Evolutionary conservation across 2,329 filamentous ascomycete species (phyloP).

Genomic region (Beauveria scarabaeidicola): DNA sequence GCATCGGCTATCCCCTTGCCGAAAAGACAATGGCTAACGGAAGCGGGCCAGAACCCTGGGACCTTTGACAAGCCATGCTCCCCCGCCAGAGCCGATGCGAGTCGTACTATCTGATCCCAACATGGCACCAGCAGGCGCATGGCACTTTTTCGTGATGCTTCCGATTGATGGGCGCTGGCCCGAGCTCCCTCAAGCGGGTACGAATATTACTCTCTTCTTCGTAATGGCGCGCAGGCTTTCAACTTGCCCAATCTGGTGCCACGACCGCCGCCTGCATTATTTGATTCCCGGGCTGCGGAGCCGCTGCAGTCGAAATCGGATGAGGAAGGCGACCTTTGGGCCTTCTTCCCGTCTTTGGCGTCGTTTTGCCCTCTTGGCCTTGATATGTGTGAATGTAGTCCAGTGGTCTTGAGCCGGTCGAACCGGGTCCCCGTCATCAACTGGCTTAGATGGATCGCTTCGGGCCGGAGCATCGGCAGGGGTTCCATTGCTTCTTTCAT

Average conservation of each 20-base stretch:
- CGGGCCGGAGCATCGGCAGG: conserved; percentile 1
- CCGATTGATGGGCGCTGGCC: not conserved
- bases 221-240: conserved; percentile 2
- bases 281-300: not conserved
- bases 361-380: not conserved
- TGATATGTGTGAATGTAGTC: not conserved
- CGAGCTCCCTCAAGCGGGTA: conserved; percentile 6
- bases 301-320: not conserved
- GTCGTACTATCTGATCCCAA: not conserved
- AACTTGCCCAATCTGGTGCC: not conserved
- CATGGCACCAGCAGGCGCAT: not conserved
- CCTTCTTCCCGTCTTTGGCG: too few species aligned
- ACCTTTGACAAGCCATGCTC: not conserved
- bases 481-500: not conserved
- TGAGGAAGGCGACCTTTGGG: not conserved
- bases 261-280: not conserved
- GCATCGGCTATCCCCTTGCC: not conserved
- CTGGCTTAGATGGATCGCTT: not conserved
- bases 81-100: not conserved
- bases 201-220: conserved; percentile 7
- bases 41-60: not conserved
- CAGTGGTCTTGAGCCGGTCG: not conserved
- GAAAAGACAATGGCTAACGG: not conserved
- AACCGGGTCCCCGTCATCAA: not conserved
- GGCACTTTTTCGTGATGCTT: not conserved